These are phyloP conservation scores for Vitis labrusca DNA, from an alignment of 164 flowering plant genomes.

Conservation along the genomic window DNA sequence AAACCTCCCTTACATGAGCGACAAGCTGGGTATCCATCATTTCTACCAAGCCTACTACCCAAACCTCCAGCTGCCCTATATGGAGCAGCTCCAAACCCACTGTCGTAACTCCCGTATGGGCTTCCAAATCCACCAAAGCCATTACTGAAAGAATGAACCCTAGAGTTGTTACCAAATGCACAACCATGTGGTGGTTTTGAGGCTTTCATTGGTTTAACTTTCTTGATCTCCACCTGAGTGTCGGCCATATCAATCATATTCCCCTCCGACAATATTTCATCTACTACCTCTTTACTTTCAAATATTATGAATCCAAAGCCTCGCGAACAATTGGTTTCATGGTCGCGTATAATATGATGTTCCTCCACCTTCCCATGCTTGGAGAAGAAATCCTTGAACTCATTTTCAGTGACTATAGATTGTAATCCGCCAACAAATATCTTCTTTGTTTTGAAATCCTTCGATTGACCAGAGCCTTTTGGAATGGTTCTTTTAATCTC, in stretches of 20 bases:
- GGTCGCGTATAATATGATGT: conserved; percentile 13
- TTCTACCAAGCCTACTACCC: conserved; percentile 50
- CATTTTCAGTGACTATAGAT: conserved; percentile 52
- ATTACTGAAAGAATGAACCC: conserved; percentile 45
- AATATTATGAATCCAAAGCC: no score
- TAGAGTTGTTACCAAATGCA: conserved; percentile 53
- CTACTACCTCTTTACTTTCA: no score
- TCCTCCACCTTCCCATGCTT: conserved; percentile 58
- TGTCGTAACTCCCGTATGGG: conserved; percentile 41
- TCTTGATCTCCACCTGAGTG: conserved; percentile 72
- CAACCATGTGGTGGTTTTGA: conserved; percentile 50
- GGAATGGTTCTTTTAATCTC: conserved; percentile 74
- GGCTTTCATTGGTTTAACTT: conserved; percentile 75
- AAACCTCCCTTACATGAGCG: conserved; percentile 90
- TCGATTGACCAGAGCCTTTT: conserved; percentile 47
- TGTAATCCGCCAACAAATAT: conserved; percentile 73
- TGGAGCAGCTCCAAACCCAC: conserved; percentile 47
- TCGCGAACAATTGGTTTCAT: no score
- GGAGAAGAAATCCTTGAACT: conserved; percentile 57
- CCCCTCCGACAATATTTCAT: no score
- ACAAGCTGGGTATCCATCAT: conserved; percentile 72
- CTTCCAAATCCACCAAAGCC: conserved; percentile 27
- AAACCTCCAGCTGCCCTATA: conserved; percentile 45
- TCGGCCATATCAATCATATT: conserved; percentile 58
- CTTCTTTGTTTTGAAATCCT: conserved; percentile 16